Evolutionary conservation across 148 eudicot genomes (phyloP), one percentile per base, ranked within the genome.

Genomic region (Rhododendron griersonianum): DNA sequence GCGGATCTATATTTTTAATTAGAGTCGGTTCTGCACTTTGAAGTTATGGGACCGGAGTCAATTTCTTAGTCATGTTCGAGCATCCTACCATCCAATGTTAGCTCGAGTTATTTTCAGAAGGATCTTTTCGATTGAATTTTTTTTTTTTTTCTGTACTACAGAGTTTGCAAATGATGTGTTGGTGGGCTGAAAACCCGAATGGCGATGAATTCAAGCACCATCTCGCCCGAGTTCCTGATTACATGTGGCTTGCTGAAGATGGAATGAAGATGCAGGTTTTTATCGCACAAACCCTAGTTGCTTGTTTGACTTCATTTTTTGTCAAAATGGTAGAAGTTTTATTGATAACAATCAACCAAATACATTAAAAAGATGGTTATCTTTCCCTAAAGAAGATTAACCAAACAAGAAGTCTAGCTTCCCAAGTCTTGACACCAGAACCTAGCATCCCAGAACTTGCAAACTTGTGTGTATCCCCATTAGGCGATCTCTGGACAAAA

Each of bases 221-320:
- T 35, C 86, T 84, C 0, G 73, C 81, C 6, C 39, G 81, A 74
- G 74, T 82, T 59, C 74, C 88, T 75, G 85, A 86, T 82, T 86
- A 81, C 28, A 41, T 81, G 81, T 86, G 88, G 88, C 30, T 86
- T 19, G 85, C 88, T 25, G 88, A 86, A 82, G 88, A 86, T 82
- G 85, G 88, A 78, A 87, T 87, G 89, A 84, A 87, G 76, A 73
- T 84, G 89, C 88, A 87, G 88, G 83, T 83, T 44, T 18, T 16
- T 41, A 73, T 81, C 11, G 3, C 73, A 65, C 3, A 65, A 21
- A 59, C n/a, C 65, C 65, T 55, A 18, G 61, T 55, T 16, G 61
- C 19, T 14, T 55, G 19, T 55, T 16, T 55, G 18, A 14, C 7
- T 15, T 55, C 16, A 18, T 3, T 55, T 55, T 55, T 51, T 51